Percentiles rank a stretch among this genome's conserved stretches.
These are phyloP conservation scores for Podospora anserina DNA, from an alignment of 495 filamentous ascomycete species.

Conservation along the genomic window DNA sequence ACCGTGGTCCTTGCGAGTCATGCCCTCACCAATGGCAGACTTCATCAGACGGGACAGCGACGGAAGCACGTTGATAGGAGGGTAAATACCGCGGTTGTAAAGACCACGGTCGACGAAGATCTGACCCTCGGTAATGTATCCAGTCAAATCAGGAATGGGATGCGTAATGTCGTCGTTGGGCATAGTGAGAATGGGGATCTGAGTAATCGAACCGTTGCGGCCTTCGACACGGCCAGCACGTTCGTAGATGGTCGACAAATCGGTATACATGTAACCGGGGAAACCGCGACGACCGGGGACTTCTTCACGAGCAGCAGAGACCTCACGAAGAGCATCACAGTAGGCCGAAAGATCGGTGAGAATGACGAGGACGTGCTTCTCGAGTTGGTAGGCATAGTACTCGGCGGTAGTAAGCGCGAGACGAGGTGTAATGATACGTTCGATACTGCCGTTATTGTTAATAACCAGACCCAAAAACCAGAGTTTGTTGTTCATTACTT, in stretches of 20 bases:
- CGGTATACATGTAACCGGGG: conserved; percentile 99
- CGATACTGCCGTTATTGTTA: conserved; percentile 62
- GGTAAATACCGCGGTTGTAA: conserved; percentile 94
- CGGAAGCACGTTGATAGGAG: conserved; percentile 97
- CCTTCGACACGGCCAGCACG: conserved; percentile 97
- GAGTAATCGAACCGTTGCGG: conserved; percentile 96
- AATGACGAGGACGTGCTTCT: conserved; percentile 99
- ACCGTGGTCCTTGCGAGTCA: conserved; percentile 91
- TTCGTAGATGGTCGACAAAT: conserved; percentile 99
- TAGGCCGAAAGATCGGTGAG: conserved; percentile 97
- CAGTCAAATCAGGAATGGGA: conserved; percentile 97
- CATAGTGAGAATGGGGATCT: conserved; percentile 99
- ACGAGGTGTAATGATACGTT: conserved; percentile 99
- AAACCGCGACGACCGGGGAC: conserved; percentile 99
- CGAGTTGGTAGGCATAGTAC: conserved; percentile 99
- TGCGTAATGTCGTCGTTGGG: conserved; percentile 99
- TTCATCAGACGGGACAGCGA: conserved; percentile 99
- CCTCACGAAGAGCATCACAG: conserved; percentile 97
- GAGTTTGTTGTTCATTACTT: conserved; percentile 33
- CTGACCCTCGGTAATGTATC: conserved; percentile 98
- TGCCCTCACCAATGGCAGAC: conserved; percentile 95
- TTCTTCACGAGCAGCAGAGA: conserved; percentile 97
- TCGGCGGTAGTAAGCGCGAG: conserved; percentile 97
- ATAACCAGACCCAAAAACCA: conserved; percentile 15
- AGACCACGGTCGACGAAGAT: conserved; percentile 97